phyloP scores from a whole-genome alignment of 208 protist genomes.

The Naegleria fowleri region DNA sequence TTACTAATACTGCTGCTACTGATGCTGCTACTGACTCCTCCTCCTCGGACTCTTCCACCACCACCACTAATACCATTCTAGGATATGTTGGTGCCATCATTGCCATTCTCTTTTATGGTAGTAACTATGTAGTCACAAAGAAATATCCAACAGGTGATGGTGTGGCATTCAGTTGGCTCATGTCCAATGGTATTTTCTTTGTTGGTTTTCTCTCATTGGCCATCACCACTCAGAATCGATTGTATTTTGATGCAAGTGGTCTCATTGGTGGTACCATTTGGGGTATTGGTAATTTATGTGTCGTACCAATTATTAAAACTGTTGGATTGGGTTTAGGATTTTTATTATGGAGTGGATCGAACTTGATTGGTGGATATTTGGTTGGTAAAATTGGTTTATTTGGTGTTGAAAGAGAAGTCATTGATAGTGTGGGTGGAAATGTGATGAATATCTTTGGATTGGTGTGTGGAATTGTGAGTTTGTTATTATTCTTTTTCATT shows the following conservation, averaged over 20 bases:
- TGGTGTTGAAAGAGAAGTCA: slow-evolving; percentile 36
- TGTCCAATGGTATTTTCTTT: slow-evolving; percentile 40
- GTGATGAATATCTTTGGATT: slow-evolving; percentile 41
- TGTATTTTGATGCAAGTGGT: slow-evolving; percentile 37
- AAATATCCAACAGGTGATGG: slow-evolving; percentile 40
- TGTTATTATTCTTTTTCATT: slow-evolving; percentile 41
- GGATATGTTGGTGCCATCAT: slow-evolving; percentile 37
- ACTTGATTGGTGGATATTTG: slow-evolving; percentile 45
- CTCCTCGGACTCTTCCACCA: neutral
- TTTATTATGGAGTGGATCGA: slow-evolving; percentile 39
- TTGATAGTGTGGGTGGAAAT: neutral
- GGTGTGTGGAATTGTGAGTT: slow-evolving; percentile 28
- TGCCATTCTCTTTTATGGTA: slow-evolving; percentile 40
- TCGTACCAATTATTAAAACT: slow-evolving; percentile 42
- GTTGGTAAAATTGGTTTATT: slow-evolving; percentile 36
- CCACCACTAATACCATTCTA: slow-evolving; percentile 23
- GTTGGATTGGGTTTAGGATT: slow-evolving; percentile 41
- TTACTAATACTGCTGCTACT: neutral
- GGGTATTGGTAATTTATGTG: slow-evolving; percentile 37
- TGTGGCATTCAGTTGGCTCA: slow-evolving; percentile 36
- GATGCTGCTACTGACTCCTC: slow-evolving; percentile 10
- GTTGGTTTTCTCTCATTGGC: slow-evolving; percentile 22
- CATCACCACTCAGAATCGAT: neutral
- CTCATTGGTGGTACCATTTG: slow-evolving; percentile 39
- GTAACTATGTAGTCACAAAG: slow-evolving; percentile 39